phyloP scores from a whole-genome alignment of 192 early-diverging fungal species.

The Pecoramyces ruminantium region DNA sequence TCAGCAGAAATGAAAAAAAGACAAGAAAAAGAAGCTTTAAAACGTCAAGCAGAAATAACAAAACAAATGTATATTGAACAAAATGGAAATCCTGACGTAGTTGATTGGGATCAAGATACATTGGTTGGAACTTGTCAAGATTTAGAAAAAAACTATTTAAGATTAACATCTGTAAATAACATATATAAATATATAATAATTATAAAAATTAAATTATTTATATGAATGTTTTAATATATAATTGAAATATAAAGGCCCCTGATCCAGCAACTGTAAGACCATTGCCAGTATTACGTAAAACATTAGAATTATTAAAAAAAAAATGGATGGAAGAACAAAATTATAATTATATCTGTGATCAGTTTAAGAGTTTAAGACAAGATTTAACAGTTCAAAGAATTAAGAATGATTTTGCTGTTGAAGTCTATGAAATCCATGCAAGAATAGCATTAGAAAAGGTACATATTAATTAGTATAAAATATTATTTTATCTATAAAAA shows the following conservation, averaged over 20 bases:
- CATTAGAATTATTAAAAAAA: slow-evolving; percentile 54
- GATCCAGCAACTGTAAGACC: slow-evolving; percentile 91
- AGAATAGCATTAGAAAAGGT: slow-evolving; percentile 90
- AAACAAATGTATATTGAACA: neutral
- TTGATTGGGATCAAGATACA: slow-evolving; percentile 62
- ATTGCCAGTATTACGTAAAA: slow-evolving; percentile 49
- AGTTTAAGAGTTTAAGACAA: slow-evolving; percentile 90
- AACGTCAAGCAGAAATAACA: neutral
- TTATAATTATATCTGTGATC: slow-evolving; percentile 92
- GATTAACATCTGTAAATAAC: slow-evolving; percentile 63
- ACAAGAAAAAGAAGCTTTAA: slow-evolving; percentile 8
- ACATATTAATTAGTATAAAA: neutral
- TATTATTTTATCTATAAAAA: too few relatives aligned
- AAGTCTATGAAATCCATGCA: slow-evolving; percentile 88
- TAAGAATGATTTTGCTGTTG: slow-evolving; percentile 79
- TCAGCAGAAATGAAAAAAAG: slow-evolving; percentile 8
- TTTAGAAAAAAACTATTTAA: slow-evolving; percentile 83
- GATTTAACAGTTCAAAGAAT: slow-evolving; percentile 94
- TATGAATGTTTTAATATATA: too few relatives aligned
- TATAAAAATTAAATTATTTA: too few relatives aligned
- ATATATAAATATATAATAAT: too few relatives aligned
- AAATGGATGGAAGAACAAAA: slow-evolving; percentile 75
- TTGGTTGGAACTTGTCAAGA: slow-evolving; percentile 73
- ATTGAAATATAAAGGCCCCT: slow-evolving; percentile 67
- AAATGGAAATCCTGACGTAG: slow-evolving; percentile 37